Evolutionary conservation across 176 grass and related monocot genomes (phyloP), one percentile per base, ranked within the genome.

Genomic region (Pontederia crassipes): DNA sequence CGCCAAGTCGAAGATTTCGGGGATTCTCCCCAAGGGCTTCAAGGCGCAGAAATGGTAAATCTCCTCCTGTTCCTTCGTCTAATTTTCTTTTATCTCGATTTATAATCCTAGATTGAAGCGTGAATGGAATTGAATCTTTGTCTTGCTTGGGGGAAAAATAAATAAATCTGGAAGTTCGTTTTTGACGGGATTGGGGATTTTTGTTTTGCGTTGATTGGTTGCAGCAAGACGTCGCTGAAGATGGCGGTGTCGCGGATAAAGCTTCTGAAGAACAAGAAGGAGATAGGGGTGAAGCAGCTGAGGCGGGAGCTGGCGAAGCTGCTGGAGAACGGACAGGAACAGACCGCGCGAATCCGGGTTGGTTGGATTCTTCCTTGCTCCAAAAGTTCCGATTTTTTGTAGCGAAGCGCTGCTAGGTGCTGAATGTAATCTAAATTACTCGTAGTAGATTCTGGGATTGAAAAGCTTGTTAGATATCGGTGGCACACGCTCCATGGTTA

Each of bases 241-340:
- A 86, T 98, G 74, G 87, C 77, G 52, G 46, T 89, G 87, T 81
- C 87, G 11, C 81, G 93, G 64, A 85, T 98, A 59, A 98, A 98
- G 78, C 77, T 98, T 65, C 66, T 89, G 74, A 86, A 79, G 71
- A 98, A 92, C 65, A 86, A 81, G 62, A 98, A 78, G 74, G 84
- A 77, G 70, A 79, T 24, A 60, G 55, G 72, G 71, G 35, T 83
- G 46, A 81, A 72, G 73, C 76, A 87, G 81, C 91, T 89, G 81
- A 75, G 77, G 28, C 76, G 82, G 46, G 88, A 98, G 65, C 59
- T 98, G 70, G 81, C 79, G 68, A 76, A 89, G 68, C 87, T 98
- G 64, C 93, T 98, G 50, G 86, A 89, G 7, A 35, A 52, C 45
- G 73, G 86, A 67, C 87, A 98, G 78, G 88, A 92, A 63, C 79